Base-by-base conservation (phyloP, 257 asterid genomes). In the Gynochthodes officinalis region DNA sequence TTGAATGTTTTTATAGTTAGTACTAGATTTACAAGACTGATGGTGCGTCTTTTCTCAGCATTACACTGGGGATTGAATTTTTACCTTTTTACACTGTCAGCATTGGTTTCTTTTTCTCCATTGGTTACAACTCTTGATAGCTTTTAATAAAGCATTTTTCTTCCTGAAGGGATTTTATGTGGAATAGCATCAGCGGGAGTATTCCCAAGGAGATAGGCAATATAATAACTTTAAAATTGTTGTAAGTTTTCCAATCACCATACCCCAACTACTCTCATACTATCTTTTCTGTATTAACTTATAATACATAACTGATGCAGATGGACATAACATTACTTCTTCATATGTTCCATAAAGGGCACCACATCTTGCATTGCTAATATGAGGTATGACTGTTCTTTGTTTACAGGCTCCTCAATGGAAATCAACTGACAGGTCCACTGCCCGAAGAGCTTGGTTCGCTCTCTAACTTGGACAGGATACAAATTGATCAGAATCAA, bases 171-270 rank as follows among this genome's bases (percentile, higher is more conserved):
- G 98, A 92, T 81, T 76, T 95, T 67, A 95, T 95, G 99, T 92
- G 98, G 99, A 95, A 95, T 87, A 79, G 67, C 71, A 81, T 95
- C 70, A 82, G 82, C 30, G 98, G 98, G 61, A 83, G 67, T 63
- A 92, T 95, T 82, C 99, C 99, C 44, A 89, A 82, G 88, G 98
- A 95, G 88, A 95, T 95, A 44, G 97, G 99, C 82, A 87, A 78
- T 75, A 84, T 95, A 48, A 46, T 83, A 43, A 68, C 97, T 9
- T 76, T 95, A 64, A 73, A 88, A 77, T 78, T 95, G 50, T 73
- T 95, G 99, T 95, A 83, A 95, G 97, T 89, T n/a, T n/a, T n/a
- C 23, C 14, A 13, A 2, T 62, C 30, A 18, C 14, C 25, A 14
- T 2, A 4, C 70, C 11, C 37, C 23, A 40, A 42, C n/a, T 23